Conservation (phyloP, 2,329 filamentous ascomycete species). For the Trichoderma guizhouense region DNA sequence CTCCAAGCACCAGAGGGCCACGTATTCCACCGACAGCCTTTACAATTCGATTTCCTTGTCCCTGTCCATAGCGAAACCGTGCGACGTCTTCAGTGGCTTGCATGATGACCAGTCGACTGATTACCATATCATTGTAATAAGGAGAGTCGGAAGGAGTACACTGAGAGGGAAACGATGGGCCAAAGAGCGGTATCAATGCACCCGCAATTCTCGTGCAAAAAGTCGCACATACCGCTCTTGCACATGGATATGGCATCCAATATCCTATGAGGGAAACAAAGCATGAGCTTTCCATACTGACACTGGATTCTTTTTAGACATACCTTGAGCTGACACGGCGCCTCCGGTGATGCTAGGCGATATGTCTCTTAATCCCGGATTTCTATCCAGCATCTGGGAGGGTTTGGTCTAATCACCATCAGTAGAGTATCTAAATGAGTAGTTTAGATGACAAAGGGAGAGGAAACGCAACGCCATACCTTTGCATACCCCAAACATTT, state of each 20-base stretch:
- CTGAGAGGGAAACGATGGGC: conserved; percentile 69
- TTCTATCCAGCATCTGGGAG: conserved; percentile 74
- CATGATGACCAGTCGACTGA: conserved; percentile 54
- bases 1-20: neutral
- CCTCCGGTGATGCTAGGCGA: conserved; percentile 94
- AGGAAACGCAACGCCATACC: conserved; percentile 45
- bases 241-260: conserved; percentile 91
- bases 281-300: neutral
- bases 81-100: conserved; percentile 40
- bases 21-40: neutral
- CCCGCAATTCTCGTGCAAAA: conserved; percentile 85
- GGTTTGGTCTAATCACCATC: conserved; percentile 67
- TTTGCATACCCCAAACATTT: conserved; percentile 86
- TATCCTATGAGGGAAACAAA: conserved; percentile 60
- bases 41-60: neutral
- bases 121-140: conserved; percentile 65
- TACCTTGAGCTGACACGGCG: conserved; percentile 84
- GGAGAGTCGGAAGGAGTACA: conserved; percentile 65
- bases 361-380: conserved; percentile 81
- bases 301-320: conserved; percentile 14
- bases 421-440: neutral
- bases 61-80: neutral
- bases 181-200: conserved; percentile 87
- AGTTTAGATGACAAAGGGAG: neutral
- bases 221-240: conserved; percentile 80